Conservation (phyloP, 2,329 filamentous ascomycete genomes). For the Alternaria brassicae region DNA sequence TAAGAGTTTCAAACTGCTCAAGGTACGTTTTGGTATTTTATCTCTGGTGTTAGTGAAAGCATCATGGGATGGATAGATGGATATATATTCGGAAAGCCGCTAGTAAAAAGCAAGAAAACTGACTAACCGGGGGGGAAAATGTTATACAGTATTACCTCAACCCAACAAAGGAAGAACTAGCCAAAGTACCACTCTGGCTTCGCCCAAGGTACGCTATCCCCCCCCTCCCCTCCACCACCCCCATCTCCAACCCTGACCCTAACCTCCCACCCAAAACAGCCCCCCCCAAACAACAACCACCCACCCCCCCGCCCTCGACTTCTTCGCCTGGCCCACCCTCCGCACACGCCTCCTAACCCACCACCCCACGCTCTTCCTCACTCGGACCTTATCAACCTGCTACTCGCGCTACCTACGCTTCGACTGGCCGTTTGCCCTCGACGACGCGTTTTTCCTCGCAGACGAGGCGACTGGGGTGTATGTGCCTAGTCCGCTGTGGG, state of each 20-base stretch:
- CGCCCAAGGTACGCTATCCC: constrained; percentile 26
- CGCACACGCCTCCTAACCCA: constrained; percentile 37
- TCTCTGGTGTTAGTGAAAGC: too few relatives aligned
- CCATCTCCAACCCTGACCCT: background rate
- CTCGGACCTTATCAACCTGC: constrained; percentile 24
- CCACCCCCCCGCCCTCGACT: constrained; percentile 43
- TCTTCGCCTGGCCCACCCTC: constrained; percentile 46
- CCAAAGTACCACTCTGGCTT: constrained; percentile 40
- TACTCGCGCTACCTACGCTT: constrained; percentile 40
- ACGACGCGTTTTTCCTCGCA: constrained; percentile 43
- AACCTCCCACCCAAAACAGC: background rate
- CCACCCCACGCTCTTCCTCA: constrained; percentile 34
- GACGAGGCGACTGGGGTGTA: constrained; percentile 21
- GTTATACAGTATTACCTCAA: constrained; percentile 44
- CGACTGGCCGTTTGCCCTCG: constrained; percentile 44
- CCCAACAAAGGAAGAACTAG: constrained; percentile 31
- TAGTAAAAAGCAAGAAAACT: background rate
- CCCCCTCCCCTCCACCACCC: background rate
- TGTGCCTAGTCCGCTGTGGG: constrained; percentile 39
- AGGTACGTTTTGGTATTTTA: too few relatives aligned
- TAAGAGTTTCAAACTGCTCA: constrained; percentile 46
- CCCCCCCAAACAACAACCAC: constrained; percentile 16
- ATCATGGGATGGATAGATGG: too few relatives aligned
- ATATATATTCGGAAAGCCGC: too few relatives aligned
- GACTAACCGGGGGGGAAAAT: background rate